Evolutionary conservation across 2,329 filamentous ascomycete genomes (phyloP).

Genomic region (Colletotrichum australisinense): DNA sequence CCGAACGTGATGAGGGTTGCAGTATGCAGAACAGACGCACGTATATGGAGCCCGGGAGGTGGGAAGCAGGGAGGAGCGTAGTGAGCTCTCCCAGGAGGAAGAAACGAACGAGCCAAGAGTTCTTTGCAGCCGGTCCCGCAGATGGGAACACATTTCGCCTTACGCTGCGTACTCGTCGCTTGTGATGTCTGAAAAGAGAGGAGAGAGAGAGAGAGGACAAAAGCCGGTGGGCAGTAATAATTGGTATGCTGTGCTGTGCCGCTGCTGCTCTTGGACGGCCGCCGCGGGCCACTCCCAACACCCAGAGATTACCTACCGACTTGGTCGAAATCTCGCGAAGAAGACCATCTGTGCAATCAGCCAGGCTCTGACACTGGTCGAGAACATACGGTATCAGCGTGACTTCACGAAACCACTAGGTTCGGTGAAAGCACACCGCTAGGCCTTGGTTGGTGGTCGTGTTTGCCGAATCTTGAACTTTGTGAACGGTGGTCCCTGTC

Average conservation of each 20-base stretch:
- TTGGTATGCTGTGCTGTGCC: constrained; percentile 1
- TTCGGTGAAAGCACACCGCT: not conserved
- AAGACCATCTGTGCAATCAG: not conserved
- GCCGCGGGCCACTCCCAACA: not conserved
- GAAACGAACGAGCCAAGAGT: constrained; percentile 12
- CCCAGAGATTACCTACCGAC: not conserved
- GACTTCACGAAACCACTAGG: not conserved
- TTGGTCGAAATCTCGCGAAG: not conserved
- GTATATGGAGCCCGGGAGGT: constrained; percentile 1
- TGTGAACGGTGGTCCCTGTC: not conserved
- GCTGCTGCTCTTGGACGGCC: not conserved
- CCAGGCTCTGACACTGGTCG: not conserved
- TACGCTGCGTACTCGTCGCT: not conserved
- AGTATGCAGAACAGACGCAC: constrained; percentile 20
- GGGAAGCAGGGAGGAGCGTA: not conserved
- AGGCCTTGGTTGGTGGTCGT: not conserved
- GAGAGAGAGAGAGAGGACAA: not conserved
- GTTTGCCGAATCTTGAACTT: not conserved
- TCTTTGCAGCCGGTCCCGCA: constrained; percentile 1
- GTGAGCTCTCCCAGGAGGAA: not conserved
- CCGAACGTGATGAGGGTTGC: constrained; percentile 19
- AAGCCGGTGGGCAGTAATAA: not conserved
- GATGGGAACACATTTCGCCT: not conserved
- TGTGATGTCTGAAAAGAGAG: constrained; percentile 3
- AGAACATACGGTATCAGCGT: not conserved